phyloP scores from a whole-genome alignment of 108 stramenopile genomes.

The Epipyxis sp. region DNA sequence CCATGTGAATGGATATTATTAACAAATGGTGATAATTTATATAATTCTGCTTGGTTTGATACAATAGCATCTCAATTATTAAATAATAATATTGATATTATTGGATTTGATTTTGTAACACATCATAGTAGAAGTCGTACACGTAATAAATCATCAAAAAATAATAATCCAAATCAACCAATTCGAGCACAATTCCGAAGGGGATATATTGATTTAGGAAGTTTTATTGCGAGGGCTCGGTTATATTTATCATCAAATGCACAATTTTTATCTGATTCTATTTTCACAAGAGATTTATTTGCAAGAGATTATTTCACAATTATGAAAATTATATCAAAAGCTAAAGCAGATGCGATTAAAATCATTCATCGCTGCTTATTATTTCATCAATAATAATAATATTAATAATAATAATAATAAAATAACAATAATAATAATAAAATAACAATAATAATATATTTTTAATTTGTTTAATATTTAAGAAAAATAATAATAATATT shows the following conservation, averaged over 20 bases:
- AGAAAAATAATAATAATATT: too few relatives aligned
- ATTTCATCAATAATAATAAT: conserved; percentile 17
- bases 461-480: too few relatives aligned
- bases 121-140: background rate
- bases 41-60: conserved; percentile 33
- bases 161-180: background rate
- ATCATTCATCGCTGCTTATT: conserved; percentile 1
- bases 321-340: background rate
- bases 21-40: conserved; percentile 39
- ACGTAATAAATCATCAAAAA: background rate
- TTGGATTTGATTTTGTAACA: conserved; percentile 26
- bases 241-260: background rate
- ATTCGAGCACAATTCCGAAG: background rate
- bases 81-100: background rate
- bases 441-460: too few relatives aligned
- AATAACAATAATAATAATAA: too few relatives aligned
- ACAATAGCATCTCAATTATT: background rate
- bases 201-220: background rate
- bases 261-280: conserved; percentile 13
- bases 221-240: background rate
- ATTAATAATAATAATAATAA: too few relatives aligned
- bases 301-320: background rate
- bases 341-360: background rate
- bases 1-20: conserved; percentile 33
- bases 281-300: conserved; percentile 16